phyloP scores from a whole-genome alignment of 2,329 filamentous ascomycete genomes.

The Aspergillus sergii region DNA sequence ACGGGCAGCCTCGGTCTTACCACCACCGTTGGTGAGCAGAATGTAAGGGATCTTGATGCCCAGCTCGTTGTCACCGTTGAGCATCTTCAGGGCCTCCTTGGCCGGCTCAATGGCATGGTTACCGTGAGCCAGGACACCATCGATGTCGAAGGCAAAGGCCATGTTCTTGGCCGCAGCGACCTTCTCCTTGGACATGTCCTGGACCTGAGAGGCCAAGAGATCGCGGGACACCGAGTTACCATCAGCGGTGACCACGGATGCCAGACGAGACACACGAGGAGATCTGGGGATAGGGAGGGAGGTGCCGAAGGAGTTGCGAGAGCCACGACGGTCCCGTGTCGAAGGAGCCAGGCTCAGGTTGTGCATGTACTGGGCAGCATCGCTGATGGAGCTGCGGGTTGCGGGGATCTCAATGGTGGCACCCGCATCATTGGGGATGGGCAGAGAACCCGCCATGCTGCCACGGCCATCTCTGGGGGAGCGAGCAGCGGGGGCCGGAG shows the following conservation, averaged over 20 bases:
- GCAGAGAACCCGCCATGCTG: conserved; percentile 32
- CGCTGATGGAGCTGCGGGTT: conserved; percentile 67
- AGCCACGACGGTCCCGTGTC: conserved; percentile 67
- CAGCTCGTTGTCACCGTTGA: conserved; percentile 75
- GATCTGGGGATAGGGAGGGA: conserved; percentile 72
- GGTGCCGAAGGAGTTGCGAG: conserved; percentile 75
- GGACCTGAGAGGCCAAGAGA: conserved; percentile 70
- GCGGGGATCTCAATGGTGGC: conserved; percentile 71
- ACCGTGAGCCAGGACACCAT: conserved; percentile 75
- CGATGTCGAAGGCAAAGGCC: conserved; percentile 72
- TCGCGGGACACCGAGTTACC: conserved; percentile 60
- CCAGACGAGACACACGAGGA: conserved; percentile 69
- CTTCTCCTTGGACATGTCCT: conserved; percentile 67
- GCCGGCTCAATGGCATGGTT: conserved; percentile 71
- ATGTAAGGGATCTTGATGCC: conserved; percentile 78
- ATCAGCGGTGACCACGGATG: conserved; percentile 59
- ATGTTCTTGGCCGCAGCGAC: conserved; percentile 74
- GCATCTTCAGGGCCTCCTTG: conserved; percentile 66
- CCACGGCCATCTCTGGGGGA: conserved; percentile 31
- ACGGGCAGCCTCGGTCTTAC: conserved; percentile 68
- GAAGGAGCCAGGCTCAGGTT: conserved; percentile 69
- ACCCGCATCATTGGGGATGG: conserved; percentile 48
- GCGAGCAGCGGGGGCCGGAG: conserved; percentile 20
- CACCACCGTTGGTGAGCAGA: conserved; percentile 74
- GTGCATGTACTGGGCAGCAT: conserved; percentile 72